Conservation (phyloP, 257 asterid genomes). For the Nicotiana sylvestris region DNA sequence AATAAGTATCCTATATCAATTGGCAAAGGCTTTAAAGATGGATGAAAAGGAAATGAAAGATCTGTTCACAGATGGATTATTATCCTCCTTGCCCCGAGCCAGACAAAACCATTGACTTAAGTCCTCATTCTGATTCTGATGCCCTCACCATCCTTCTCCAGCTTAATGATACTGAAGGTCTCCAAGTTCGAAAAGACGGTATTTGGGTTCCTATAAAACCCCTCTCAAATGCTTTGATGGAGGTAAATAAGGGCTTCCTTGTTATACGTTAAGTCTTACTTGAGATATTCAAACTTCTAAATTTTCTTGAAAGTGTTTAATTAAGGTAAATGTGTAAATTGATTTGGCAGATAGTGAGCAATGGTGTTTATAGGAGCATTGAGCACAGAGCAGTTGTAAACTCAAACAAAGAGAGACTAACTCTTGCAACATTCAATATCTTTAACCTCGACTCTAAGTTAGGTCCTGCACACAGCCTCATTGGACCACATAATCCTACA, state of each 20-base stretch:
- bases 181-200: slow-evolving; percentile 42
- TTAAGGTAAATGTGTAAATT: background rate
- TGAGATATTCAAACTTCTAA: no score
- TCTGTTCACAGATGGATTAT: slow-evolving; percentile 33
- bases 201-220: slow-evolving; percentile 43
- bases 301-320: background rate
- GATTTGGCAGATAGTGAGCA: slow-evolving; percentile 40
- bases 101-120: slow-evolving; percentile 35
- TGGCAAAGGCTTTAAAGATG: slow-evolving; percentile 42
- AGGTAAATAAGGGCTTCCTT: slow-evolving; percentile 24
- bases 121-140: slow-evolving; percentile 53
- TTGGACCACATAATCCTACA: slow-evolving; percentile 32
- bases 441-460: slow-evolving; percentile 29
- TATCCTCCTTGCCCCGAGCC: slow-evolving; percentile 62
- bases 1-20: slow-evolving; percentile 21
- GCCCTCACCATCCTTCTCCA: slow-evolving; percentile 53
- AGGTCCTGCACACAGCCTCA: slow-evolving; percentile 47
- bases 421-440: slow-evolving; percentile 50
- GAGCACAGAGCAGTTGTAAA: slow-evolving; percentile 57
- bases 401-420: slow-evolving; percentile 37
- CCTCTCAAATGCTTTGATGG: slow-evolving; percentile 42
- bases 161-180: slow-evolving; percentile 49
- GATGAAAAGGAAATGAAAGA: slow-evolving; percentile 31
- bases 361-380: slow-evolving; percentile 42
- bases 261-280: background rate